Evolutionary conservation across 169 alveolate genomes (phyloP).

Genomic region (Plasmodium relictum): DNA sequence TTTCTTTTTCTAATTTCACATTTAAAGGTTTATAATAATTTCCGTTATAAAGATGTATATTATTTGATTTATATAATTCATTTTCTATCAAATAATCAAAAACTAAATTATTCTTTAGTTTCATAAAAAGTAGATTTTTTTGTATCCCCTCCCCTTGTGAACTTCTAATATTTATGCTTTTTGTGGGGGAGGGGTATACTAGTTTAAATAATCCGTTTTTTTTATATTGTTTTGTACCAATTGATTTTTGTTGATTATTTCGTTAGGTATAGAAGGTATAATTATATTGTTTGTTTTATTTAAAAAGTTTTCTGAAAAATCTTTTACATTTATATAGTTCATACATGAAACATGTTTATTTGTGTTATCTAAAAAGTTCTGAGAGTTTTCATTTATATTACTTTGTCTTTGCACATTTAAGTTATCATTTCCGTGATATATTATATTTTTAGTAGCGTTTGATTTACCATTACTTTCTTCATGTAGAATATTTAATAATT

Average conservation of each 20-base stretch:
- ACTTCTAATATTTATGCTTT: conserved; percentile 15
- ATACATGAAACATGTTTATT: neutral
- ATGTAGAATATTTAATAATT: conserved; percentile 45
- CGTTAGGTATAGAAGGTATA: conserved; percentile 21
- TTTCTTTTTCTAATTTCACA: conserved; percentile 6
- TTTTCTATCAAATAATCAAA: neutral
- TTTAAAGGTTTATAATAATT: conserved; percentile 13
- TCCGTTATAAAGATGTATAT: neutral
- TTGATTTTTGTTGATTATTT: conserved; percentile 12
- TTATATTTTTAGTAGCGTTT: neutral
- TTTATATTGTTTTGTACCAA: conserved; percentile 4
- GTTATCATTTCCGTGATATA: neutral
- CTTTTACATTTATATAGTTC: neutral
- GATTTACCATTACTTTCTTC: conserved; percentile 13
- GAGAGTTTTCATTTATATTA: conserved; percentile 19
- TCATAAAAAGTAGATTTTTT: neutral
- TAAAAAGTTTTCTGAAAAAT: neutral
- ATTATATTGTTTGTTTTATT: conserved; percentile 7
- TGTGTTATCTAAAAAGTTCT: conserved; percentile 17
- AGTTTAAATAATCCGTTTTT: conserved; percentile 50
- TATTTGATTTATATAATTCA: neutral
- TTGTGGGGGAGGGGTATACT: conserved; percentile 64
- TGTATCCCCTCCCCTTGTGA: conserved; percentile 68
- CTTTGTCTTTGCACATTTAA: neutral
- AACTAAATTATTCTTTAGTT: conserved; percentile 13